Percentiles rank a stretch among this genome's conserved stretches.
Conservation (phyloP, 2,329 filamentous ascomycete genomes). For the Herpomyces periplanetae region DNA sequence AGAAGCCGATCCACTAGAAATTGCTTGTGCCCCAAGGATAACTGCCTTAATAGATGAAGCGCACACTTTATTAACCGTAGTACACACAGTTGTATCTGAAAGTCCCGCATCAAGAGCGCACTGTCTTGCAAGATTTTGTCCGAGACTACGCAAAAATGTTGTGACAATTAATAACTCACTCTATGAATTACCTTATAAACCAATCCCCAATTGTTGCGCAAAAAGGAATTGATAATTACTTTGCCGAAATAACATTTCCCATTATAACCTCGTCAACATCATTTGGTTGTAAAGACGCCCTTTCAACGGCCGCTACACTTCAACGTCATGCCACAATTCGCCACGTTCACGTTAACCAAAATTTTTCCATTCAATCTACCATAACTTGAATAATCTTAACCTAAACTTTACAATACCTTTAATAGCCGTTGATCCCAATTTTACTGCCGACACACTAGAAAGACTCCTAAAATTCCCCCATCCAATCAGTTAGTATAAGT, state of each 20-base stretch:
- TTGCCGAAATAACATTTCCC: constrained; percentile 84
- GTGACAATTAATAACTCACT: constrained; percentile 3
- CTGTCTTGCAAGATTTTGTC: constrained; percentile 82
- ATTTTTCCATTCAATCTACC: constrained; percentile 4
- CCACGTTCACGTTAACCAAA: background rate
- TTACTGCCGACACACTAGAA: constrained; percentile 42
- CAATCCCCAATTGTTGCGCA: constrained; percentile 1
- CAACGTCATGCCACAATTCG: constrained; percentile 2
- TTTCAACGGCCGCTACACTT: constrained; percentile 37
- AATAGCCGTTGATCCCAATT: constrained; percentile 66
- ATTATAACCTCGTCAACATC: constrained; percentile 90
- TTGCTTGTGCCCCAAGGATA: constrained; percentile 74
- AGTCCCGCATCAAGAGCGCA: constrained; percentile 67
- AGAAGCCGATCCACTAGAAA: constrained; percentile 74
- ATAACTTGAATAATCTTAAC: constrained; percentile 1
- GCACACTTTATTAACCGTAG: constrained; percentile 96
- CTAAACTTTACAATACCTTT: constrained; percentile 20
- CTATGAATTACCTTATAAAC: constrained; percentile 1
- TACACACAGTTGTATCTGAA: constrained; percentile 34
- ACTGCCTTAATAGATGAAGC: constrained; percentile 78
- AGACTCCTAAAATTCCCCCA: constrained; percentile 36
- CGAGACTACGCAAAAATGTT: constrained; percentile 18
- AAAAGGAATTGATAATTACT: constrained; percentile 16
- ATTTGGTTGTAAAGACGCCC: constrained; percentile 47
- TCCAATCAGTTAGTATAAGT: no score